These are phyloP conservation scores for Cordyceps pruinosa DNA, from an alignment of 2,329 filamentous ascomycete genomes.

Conservation along the genomic window DNA sequence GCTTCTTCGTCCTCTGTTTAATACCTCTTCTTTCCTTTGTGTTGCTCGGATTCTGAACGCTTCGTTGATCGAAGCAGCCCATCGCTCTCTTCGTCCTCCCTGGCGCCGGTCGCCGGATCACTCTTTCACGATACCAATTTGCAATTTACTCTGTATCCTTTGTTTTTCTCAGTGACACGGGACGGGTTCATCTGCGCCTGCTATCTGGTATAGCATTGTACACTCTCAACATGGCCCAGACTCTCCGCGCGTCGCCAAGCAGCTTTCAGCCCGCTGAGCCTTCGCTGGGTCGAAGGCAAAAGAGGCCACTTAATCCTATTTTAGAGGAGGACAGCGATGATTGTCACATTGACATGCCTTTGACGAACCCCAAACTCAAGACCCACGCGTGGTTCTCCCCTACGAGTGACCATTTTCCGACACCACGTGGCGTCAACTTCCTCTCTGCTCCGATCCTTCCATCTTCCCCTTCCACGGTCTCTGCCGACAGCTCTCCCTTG, in stretches of 20 bases:
- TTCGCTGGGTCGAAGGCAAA: slow-evolving; percentile 50
- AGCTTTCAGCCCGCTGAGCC: slow-evolving; percentile 41
- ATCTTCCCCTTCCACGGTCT: slow-evolving; percentile 51
- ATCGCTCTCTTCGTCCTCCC: slow-evolving; percentile 27
- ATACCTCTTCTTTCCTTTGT: slow-evolving; percentile 23
- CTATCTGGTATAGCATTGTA: slow-evolving; percentile 11
- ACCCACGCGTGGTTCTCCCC: slow-evolving; percentile 54
- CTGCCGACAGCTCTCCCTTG: slow-evolving; percentile 48
- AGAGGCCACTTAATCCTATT: slow-evolving; percentile 56
- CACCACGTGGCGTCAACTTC: slow-evolving; percentile 60
- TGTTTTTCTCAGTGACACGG: not conserved
- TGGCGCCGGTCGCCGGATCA: slow-evolving; percentile 32
- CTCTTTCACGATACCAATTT: slow-evolving; percentile 16
- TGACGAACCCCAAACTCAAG: slow-evolving; percentile 36
- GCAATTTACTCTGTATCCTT: slow-evolving; percentile 1
- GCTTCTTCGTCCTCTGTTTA: slow-evolving; percentile 24
- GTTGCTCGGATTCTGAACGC: slow-evolving; percentile 22
- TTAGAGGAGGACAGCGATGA: slow-evolving; percentile 49
- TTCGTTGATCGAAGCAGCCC: slow-evolving; percentile 41
- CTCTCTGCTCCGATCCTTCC: slow-evolving; percentile 56
- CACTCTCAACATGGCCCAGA: slow-evolving; percentile 6
- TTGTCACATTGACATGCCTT: slow-evolving; percentile 3
- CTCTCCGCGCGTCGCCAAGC: slow-evolving; percentile 13
- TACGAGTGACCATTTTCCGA: slow-evolving; percentile 61
- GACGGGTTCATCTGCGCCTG: slow-evolving; percentile 5